Base-by-base conservation (phyloP, 2,329 filamentous ascomycete genomes). In the Zymoseptoria tritici region DNA sequence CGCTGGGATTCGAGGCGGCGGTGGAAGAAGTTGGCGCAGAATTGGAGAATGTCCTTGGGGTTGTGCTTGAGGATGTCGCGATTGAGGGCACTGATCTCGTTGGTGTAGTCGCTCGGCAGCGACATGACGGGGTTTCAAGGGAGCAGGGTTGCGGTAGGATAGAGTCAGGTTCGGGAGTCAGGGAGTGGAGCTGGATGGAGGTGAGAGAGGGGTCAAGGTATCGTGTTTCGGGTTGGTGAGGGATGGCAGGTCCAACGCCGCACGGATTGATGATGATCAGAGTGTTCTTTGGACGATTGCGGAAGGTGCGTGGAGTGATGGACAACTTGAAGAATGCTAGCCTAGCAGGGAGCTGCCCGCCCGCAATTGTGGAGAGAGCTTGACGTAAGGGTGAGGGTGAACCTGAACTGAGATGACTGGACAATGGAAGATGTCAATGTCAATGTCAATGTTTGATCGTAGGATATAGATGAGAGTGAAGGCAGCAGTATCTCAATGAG, bases 11-110 rank as follows among this genome's bases (percentile, higher is more conserved):
- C 83, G 69, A 89, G 83, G 70, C 84, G 84, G 72, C 79, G 80
- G 67, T 80, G 77, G 76, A 88, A 88, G 78, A 84, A 84, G 75
- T 88, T 85, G 75, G 83, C 82, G 77, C 85, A 88, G 79, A 86
- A 87, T 74, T 89, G 85, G 67, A 87, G 79, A 71, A 86, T 80
- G 77, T 90, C 85, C 73, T 78, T 68, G 56, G 85, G 84, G 63
- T 83, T 78, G 67, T 80, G 74, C 70, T 81, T 80, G 66, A 80
- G 76, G 67, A 87, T 75, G 74, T 87, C 80, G 75, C 80, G 79
- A 71, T 83, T 83, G 73, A 88, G 82, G 70, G 80, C 79, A 74
- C 84, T 79, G 75, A 86, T 83, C 74, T 86, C 83, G 75, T 82
- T 78, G 73, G 80, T 77, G 76, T 86, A 83, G 78, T 81, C 75